Evolutionary conservation across 805 yeast genomes (phyloP), one percentile per base, ranked within the genome.

Genomic region (Candida michaelii): DNA sequence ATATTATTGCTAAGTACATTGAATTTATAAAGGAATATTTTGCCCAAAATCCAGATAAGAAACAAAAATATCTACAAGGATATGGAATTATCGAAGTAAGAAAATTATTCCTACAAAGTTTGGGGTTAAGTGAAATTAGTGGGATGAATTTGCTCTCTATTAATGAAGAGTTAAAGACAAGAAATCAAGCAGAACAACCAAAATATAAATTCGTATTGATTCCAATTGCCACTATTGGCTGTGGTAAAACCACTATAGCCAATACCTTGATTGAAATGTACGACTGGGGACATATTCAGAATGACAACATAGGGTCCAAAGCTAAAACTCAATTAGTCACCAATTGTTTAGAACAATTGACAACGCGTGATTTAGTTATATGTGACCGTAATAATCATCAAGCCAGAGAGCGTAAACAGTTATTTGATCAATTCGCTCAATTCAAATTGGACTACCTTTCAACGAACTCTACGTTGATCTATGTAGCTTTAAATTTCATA

Each of bases 191-290:
- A 9, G 36, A 31, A 5, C 15, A 37, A 10, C 62, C 56, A 27
- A 31, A 39, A n/a, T 35, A 44, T 30, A 82, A 82, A 50, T 84
- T 79, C 56, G 74, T 87, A 0, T 54, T 93, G 2, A 77, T 89
- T 1, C 91, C 98, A 0, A 79, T 90, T 3, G 89, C 97, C 0
- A 89, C 96, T 0, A 77, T 91, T 40, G 98, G 98, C 0, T 88
- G 97, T 62, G 99, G 99, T 6, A 93, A 93, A 58, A 89, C 97
- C 0, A 89, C 97, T 0, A 77, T 86, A 0, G 79, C 86, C 5
- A 58, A 78, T 27, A 81, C 90, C 0, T 65, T 93, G 30, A 47
- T 54, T 0, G 55, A 70, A 8, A 59, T 90, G 8, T 82, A 69
- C 42, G 43, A 45, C 2, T 84, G 95, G 83, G 83, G 77, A 0